Base-by-base conservation (phyloP, 116 monocot genomes). In the Papilionanthe hybrid region DNA sequence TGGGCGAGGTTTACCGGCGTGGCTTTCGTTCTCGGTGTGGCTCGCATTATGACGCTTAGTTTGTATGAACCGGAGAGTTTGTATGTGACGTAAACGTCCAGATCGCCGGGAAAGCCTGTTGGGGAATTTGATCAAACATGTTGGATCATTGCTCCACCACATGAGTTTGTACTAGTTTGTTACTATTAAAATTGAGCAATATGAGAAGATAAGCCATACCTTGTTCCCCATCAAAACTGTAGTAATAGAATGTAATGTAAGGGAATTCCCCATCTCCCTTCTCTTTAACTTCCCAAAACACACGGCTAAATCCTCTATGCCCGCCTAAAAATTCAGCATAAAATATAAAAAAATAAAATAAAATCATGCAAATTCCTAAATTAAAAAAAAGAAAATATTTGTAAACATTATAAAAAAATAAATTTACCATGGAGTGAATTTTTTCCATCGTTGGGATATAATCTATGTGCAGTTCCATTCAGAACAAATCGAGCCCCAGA, bases 1-100 rank as follows among this genome's bases (percentile, higher is more conserved):
- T 95, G 95, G 7, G 86, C 93, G 45, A 95, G 72, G 84, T 72
- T 93, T 18, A 95, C 86, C 0, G 95, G 95, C 10, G 95, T 92
- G 12, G 93, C 58, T 58, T 95, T 95, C 79, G 72, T 86, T 28
- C 76, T 22, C 7, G 93, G 78, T 48, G 81, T 60, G 0, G 89
- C 93, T 82, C 86, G 83, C 95, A 95, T 95, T 77, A 58, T 22
- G 13, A 77, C 81, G 10, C 67, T 45, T 22, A 88, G 75, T 18
- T 85, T 80, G 37, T 87, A 81, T 1, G 60, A 41, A 11, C 47
- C 49, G 0, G 86, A 81, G 49, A 89, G 58, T 50, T 84, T 80
- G 81, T 89, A 89, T 0, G 89, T 89, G 23, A 89, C 89, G 55
- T 72, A 81, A 30, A 86, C 89, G 28, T 89, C 86, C 10, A 89